Evolutionary conservation across 2,329 filamentous ascomycete species (phyloP).

Genomic region (Rugonectria rugulosa): DNA sequence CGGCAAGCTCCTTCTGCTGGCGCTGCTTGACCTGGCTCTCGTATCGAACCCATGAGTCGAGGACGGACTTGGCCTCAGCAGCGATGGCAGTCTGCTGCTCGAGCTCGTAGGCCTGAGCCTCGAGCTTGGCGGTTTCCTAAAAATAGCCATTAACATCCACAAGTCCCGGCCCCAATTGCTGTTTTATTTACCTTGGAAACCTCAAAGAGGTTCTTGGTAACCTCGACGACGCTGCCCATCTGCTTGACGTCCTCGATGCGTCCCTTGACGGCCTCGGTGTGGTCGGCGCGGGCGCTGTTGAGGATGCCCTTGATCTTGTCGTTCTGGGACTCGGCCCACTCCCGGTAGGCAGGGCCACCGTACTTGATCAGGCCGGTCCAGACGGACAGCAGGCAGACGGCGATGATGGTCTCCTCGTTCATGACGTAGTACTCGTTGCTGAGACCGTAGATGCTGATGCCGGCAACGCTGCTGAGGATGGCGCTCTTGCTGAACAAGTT

Average conservation of each 20-base stretch:
- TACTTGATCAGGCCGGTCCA: slow-evolving; percentile 94
- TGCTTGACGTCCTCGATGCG: slow-evolving; percentile 95
- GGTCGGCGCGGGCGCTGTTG: slow-evolving; percentile 91
- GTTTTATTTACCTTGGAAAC: slow-evolving; percentile 84
- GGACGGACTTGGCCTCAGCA: slow-evolving; percentile 89
- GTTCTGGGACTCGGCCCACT: slow-evolving; percentile 90
- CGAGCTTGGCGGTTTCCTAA: slow-evolving; percentile 95
- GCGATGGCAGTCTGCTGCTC: slow-evolving; percentile 95
- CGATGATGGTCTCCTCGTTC: slow-evolving; percentile 98
- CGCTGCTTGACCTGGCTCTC: slow-evolving; percentile 98
- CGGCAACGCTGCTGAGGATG: slow-evolving; percentile 91
- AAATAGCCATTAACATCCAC: slow-evolving; percentile 31
- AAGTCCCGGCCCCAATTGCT: slow-evolving; percentile 17
- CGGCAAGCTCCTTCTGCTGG: slow-evolving; percentile 95
- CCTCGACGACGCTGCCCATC: slow-evolving; percentile 91
- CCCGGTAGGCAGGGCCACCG: slow-evolving; percentile 87
- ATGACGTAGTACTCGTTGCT: slow-evolving; percentile 99
- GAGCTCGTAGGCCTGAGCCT: slow-evolving; percentile 95
- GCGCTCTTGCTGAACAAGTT: slow-evolving; percentile 94
- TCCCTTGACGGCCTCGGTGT: slow-evolving; percentile 93
- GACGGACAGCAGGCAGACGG: slow-evolving; percentile 89
- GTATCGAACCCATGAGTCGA: slow-evolving; percentile 99
- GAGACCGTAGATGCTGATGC: slow-evolving; percentile 91
- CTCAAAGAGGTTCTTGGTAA: slow-evolving; percentile 96
- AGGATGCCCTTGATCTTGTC: slow-evolving; percentile 95